These are phyloP conservation scores for Rubroboletus pulcherrimus DNA, from an alignment of 768 basidiomycete genomes.

Conservation along the genomic window DNA sequence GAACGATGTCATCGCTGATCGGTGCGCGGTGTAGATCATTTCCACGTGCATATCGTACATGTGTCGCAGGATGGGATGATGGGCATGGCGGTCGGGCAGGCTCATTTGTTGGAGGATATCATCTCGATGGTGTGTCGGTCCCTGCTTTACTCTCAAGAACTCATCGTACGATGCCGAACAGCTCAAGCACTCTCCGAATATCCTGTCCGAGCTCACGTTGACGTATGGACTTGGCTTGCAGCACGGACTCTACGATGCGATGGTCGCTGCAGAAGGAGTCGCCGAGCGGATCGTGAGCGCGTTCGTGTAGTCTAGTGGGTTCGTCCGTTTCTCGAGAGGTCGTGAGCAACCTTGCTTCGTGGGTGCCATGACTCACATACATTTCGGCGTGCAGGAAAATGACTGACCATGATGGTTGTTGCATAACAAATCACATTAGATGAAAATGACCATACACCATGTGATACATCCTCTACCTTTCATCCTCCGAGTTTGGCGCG, in stretches of 20 bases:
- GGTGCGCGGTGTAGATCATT: slow-evolving; percentile 59
- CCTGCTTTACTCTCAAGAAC: background rate
- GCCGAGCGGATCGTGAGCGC: background rate
- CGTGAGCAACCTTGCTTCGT: background rate
- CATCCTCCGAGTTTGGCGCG: background rate
- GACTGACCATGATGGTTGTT: background rate
- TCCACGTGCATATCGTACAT: slow-evolving; percentile 91
- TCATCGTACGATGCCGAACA: slow-evolving; percentile 32
- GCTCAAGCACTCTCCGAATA: slow-evolving; percentile 56
- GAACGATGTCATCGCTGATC: background rate
- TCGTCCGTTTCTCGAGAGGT: background rate
- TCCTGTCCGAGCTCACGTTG: slow-evolving; percentile 70
- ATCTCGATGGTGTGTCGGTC: slow-evolving; percentile 66
- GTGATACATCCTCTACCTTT: too few relatives aligned
- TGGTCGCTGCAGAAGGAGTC: slow-evolving; percentile 36
- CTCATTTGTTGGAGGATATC: slow-evolving; percentile 89
- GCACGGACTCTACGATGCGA: slow-evolving; percentile 58
- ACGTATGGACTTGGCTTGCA: slow-evolving; percentile 83
- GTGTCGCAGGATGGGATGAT: slow-evolving; percentile 51
- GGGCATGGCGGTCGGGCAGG: slow-evolving; percentile 85
- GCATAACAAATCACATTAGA: background rate
- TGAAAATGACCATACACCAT: background rate
- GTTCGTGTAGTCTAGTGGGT: background rate
- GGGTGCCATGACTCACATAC: background rate
- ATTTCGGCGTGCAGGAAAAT: background rate